Base-by-base conservation (phyloP, 1,284 basidiomycete genomes). In the Wolfiporia cocos region DNA sequence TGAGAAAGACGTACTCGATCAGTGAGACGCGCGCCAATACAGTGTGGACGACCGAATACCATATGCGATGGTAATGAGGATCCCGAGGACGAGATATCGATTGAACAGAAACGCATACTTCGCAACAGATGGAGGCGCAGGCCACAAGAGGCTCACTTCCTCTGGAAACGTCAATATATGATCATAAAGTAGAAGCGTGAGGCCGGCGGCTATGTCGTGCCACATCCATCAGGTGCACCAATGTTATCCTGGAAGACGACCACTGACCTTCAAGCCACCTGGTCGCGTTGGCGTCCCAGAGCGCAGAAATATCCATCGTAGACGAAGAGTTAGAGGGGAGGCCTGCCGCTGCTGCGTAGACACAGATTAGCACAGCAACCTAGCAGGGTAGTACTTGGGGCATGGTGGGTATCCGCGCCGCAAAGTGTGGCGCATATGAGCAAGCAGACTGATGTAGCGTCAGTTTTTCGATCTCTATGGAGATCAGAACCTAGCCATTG, bases 141-240 rank as follows among this genome's bases (percentile, higher is more conserved):
- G 61, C 74, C 74, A 76, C 17, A 76, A 61, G 22, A 68, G 53
- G 40, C 61, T 47, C 14, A 73, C 61, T 54, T 76, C 74, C 22
- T 71, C 68, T 15, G 57, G 54, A 17, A 76, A 57, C 0, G 71
- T 69, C 34, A 76, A 52, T 20, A 68, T 34, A 45, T 76, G 70
- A 46, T 76, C 71, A 51, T 72, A 76, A 22, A 76, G 48, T n/a
- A 75, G 54, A 28, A 71, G 40, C 3, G 50, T 47, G 31, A 61
- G 43, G 24, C 58, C 61, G 18, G 47, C 52, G 7, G 54, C 62
- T 64, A n/a, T 21, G 24, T 12, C 19, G 26, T 4, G 32, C 2
- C 3, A 44, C 11, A 23, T n/a, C n/a, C n/a, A n/a, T n/a, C n/a
- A n/a, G n/a, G n/a, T n/a, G n/a, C n/a, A n/a, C n/a, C n/a, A n/a